Conservation (phyloP, 495 filamentous ascomycete species). For the Clohesyomyces aquaticus region DNA sequence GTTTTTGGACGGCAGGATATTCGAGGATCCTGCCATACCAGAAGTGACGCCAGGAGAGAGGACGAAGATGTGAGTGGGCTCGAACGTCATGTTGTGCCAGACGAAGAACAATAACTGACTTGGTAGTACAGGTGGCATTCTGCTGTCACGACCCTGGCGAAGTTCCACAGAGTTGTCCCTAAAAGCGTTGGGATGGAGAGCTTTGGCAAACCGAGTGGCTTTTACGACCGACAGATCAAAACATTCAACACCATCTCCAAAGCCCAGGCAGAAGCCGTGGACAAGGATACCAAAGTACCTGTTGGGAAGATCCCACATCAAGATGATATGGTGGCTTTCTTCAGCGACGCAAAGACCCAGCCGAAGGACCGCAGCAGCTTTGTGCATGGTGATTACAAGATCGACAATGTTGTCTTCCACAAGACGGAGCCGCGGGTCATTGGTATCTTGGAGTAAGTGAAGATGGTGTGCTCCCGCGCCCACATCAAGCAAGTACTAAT, state of each 20-base stretch:
- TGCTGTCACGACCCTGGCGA: conserved; percentile 80
- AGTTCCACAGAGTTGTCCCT: conserved; percentile 76
- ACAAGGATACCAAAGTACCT: conserved; percentile 72
- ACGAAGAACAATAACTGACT: not conserved
- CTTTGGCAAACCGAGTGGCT: conserved; percentile 76
- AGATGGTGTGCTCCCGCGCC: conserved; percentile 4
- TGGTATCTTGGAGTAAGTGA: conserved; percentile 80
- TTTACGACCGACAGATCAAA: conserved; percentile 84
- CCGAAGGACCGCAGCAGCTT: conserved; percentile 77
- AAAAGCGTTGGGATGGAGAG: conserved; percentile 64
- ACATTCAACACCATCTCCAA: conserved; percentile 78
- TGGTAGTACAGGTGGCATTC: conserved; percentile 65
- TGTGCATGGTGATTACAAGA: conserved; percentile 97
- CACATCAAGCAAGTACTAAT: not conserved
- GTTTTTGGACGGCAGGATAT: conserved; percentile 88
- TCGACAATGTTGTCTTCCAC: conserved; percentile 95
- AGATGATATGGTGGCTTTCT: conserved; percentile 77
- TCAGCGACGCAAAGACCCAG: conserved; percentile 66
- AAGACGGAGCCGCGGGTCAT: conserved; percentile 85
- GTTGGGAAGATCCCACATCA: conserved; percentile 86
- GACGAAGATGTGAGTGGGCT: conserved; percentile 57
- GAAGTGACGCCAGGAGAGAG: conserved; percentile 70
- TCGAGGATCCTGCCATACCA: conserved; percentile 85
- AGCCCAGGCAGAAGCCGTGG: conserved; percentile 73
- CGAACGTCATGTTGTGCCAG: not conserved